phyloP scores from a whole-genome alignment of 805 yeast genomes.

The Spathaspora sp. region DNA sequence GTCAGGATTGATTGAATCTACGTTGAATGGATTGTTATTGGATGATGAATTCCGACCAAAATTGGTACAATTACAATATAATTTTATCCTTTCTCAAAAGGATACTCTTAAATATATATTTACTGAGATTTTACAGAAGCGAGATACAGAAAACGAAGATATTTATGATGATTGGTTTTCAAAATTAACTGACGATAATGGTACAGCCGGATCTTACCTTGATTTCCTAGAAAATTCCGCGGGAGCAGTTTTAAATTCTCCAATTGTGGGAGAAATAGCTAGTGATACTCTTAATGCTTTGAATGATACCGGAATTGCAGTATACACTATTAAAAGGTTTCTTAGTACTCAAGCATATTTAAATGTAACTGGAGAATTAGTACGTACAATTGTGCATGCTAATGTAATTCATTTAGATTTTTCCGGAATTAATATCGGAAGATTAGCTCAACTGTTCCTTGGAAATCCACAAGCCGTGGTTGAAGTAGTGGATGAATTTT shows the following conservation, averaged over 20 bases:
- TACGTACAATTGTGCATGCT: constrained; percentile 21
- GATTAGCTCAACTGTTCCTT: constrained; percentile 18
- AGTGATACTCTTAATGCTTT: constrained; percentile 29
- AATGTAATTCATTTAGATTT: constrained; percentile 23
- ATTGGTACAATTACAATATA: constrained; percentile 26
- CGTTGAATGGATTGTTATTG: constrained; percentile 35
- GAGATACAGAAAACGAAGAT: constrained; percentile 7
- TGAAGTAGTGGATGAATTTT: constrained; percentile 14
- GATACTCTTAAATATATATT: constrained; percentile 19
- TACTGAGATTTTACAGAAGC: constrained; percentile 19
- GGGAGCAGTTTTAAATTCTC: constrained; percentile 25
- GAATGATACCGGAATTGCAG: constrained; percentile 39
- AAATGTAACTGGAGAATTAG: constrained; percentile 32
- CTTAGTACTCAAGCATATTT: constrained; percentile 31
- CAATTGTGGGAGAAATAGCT: constrained; percentile 14
- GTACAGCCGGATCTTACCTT: constrained; percentile 17
- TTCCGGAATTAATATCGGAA: constrained; percentile 23
- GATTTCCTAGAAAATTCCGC: constrained; percentile 26
- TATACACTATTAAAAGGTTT: constrained; percentile 32
- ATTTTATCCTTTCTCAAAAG: constrained; percentile 30
- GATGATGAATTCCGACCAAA: constrained; percentile 30
- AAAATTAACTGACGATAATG: background rate
- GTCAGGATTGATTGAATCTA: constrained; percentile 32
- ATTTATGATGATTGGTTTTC: background rate
- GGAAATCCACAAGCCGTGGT: constrained; percentile 20